Base-by-base conservation (phyloP, 1,139 yeast genomes). In the Suhomyces maxii region DNA sequence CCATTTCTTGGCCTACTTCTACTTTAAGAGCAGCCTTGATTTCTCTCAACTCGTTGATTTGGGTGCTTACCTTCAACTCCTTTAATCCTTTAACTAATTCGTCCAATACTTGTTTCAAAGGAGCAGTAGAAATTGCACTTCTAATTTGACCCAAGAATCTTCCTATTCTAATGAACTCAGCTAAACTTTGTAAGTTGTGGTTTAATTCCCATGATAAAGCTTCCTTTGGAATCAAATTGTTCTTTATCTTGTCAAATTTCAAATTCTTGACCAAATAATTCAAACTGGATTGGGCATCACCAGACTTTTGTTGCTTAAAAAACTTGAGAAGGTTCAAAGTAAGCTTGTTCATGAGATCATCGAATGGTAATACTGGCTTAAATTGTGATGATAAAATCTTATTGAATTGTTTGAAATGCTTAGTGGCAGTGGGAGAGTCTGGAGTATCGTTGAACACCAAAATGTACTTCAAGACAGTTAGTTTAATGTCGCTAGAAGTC, bases 191-290 rank as follows among this genome's bases (percentile, higher is more conserved):
- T 11, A 67, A 48, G 40, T 60, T 60, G 44, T 60, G 56, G 45
- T 59, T 65, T 34, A 63, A 47, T 26, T 64, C 62, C 53, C 64
- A 55, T 7, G 58, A 54, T 37, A 60, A 49, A 31, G 53, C 41
- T 13, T 44, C 46, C 2, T 55, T 7, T 9, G 51, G 55, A 11
- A 57, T 40, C 26, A 59, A 47, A 12, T 42, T 36, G 13, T 49
- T 34, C 42, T 56, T 54, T 13, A 68, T 46, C 45, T 66, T 67
- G 6, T 59, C 63, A 26, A 61, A 44, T 42, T 67, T 68, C 40
- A 71, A 54, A 48, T 69, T 69, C 44, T 71, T 71, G 23, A 52
- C 49, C 42, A 71, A 53, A 47, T 53, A 69, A 44, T 71, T 71
- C 43, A 55, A 48, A 36, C 61, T 50, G 8, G 72, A 61, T 26